Evolutionary conservation across 768 basidiomycete species (phyloP), one percentile per base, ranked within the genome.

Genomic region (Russula sp.): DNA sequence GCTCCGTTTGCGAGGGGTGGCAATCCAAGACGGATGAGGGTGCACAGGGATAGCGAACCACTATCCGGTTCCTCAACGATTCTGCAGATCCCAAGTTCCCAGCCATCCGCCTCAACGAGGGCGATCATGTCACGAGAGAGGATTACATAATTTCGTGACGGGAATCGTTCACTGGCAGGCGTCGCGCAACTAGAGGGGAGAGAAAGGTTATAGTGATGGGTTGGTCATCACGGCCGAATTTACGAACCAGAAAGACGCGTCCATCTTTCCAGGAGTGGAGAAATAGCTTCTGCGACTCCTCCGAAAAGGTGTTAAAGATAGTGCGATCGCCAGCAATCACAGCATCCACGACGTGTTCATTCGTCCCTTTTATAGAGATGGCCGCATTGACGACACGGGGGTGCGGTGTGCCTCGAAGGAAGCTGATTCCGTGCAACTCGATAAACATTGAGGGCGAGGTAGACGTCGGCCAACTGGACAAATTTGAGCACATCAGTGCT

Each of bases 221-320:
- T 27, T 27, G 27, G 27, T 27, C 27, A 27, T 27, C 27, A 27
- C 27, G 27, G 27, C 27, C 2, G 27, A 27, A 27, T 27, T 27
- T 27, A 54, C 53, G 37, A 13, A 54, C 53, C 37, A 2, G 53
- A 22, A 27, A 54, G 20, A 40, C 37, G 22, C 10, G 37, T 3
- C 53, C 22, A 18, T 54, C 53, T 40, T 54, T 54, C 53, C 53
- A 54, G 40, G 20, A 54, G 53, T 39, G 20, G 52, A 53, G 37
- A 37, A 27, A 27, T 27, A 27, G 27, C 27, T 27, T 27, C 27
- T 27, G 27, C 27, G 27, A 27, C 27, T 27, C 27, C 27, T 27
- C 27, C 27, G 27, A 27, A 27, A 27, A 27, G 27, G 27, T 27
- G 27, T 27, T 27, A 13, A 54, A 13, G 37, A 40, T 27, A 5